Base-by-base conservation (phyloP, 2,329 filamentous ascomycete genomes). In the Trichothecium sympodiale region DNA sequence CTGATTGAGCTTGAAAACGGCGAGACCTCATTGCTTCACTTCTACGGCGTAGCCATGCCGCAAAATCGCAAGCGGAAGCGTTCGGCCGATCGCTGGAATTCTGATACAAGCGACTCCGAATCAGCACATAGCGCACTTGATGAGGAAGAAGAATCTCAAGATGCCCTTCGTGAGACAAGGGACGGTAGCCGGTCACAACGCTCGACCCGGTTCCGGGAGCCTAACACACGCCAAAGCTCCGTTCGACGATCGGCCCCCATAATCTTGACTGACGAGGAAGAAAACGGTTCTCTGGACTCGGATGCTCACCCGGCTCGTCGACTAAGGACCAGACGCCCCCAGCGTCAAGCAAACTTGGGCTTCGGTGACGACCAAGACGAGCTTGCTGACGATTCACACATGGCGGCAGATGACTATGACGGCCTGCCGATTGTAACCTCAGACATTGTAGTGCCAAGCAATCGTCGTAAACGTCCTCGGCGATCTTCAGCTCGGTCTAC, bases 361-460 rank as follows among this genome's bases (percentile, higher is more conserved):
- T 25, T 17, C 31, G 14, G 13, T 7, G 39, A 38, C 14, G 26
- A 36, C n/a, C 16, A 17, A 4, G 35, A 38, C 17, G 39, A 38
- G 29, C 31, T 31, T n/a, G 25, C 31, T n/a, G 14, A 26, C 10
- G 31, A 33, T 18, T 28, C 29, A n/a, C 10, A 15, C 23, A 20
- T 29, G 9, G 26, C n/a, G 12, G 14, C 34, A 8, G 35, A 36
- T 31, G 34, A 54, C 4, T 57, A 62, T 27, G 54, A 47, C 8
- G 51, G 57, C 25, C 59, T 46, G 26, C 47, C 60, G 2, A 50
- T 65, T 17, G 46, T 55, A 6, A 29, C 16, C 3, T 65, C 62
- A 4, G 61, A 65, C 32, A 37, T 64, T 7, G 17, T 28, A 6
- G 16, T 15, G 10, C 17, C 34, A 8, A 34, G n/a, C 17, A 35